These are phyloP conservation scores for Penicillium canescens DNA, from an alignment of 495 filamentous ascomycete genomes.

Conservation along the genomic window DNA sequence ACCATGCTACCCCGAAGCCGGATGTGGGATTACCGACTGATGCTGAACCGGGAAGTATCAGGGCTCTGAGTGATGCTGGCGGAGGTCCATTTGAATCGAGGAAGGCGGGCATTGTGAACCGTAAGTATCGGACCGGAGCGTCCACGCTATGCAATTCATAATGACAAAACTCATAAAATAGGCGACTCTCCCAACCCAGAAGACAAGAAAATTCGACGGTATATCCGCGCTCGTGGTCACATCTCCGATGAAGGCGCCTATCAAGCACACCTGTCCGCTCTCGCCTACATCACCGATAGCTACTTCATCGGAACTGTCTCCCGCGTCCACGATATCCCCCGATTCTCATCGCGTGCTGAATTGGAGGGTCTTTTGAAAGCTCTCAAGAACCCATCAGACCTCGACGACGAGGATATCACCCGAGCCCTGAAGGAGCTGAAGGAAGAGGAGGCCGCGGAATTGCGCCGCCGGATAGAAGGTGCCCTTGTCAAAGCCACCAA, in stretches of 20 bases:
- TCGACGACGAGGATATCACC: constrained; percentile 44
- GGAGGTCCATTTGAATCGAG: constrained; percentile 44
- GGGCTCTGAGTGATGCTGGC: constrained; percentile 29
- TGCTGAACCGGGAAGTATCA: constrained; percentile 16
- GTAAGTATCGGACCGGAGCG: constrained; percentile 25
- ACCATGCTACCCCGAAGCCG: constrained; percentile 40
- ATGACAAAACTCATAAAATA: constrained; percentile 11
- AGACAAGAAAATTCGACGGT: constrained; percentile 71
- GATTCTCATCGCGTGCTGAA: constrained; percentile 50
- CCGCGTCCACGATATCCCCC: constrained; percentile 71
- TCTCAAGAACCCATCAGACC: constrained; percentile 47
- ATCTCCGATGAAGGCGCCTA: constrained; percentile 74
- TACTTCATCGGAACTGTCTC: constrained; percentile 90
- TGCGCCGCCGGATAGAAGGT: constrained; percentile 39
- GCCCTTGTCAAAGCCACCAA: constrained; percentile 29
- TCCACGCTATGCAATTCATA: neutral
- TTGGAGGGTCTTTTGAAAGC: constrained; percentile 39
- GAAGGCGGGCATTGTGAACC: constrained; percentile 43
- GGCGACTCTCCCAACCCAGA: constrained; percentile 52
- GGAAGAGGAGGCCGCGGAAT: constrained; percentile 42
- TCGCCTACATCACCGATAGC: constrained; percentile 90
- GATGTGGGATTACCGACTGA: constrained; percentile 28
- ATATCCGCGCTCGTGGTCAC: constrained; percentile 72
- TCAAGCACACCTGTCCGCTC: constrained; percentile 76
- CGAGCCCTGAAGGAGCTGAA: constrained; percentile 42